A percentile compares a stretch with the other conserved stretches of the same genome.
These are phyloP conservation scores for Aspergillus pseudotamarii DNA, from an alignment of 2,329 filamentous ascomycete species.

Conservation along the genomic window DNA sequence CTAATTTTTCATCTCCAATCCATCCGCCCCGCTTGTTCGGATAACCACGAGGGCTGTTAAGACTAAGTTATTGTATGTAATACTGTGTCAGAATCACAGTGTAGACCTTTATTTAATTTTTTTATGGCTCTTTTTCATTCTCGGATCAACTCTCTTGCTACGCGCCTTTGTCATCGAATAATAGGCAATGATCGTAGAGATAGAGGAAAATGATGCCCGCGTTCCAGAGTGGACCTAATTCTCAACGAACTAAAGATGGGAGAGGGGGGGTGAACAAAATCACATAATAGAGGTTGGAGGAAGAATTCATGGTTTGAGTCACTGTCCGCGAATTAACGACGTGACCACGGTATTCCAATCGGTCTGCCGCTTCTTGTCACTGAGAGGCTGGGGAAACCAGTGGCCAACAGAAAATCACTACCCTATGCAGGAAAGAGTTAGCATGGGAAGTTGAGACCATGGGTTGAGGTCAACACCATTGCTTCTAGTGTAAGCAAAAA, in stretches of 20 bases:
- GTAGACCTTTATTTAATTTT: too few species aligned
- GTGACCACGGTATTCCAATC: slow-evolving; percentile 5
- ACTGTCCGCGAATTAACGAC: neutral
- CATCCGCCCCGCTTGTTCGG: slow-evolving; percentile 23
- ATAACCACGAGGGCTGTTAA: slow-evolving; percentile 24
- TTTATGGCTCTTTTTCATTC: neutral
- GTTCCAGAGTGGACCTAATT: neutral
- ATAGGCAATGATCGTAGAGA: neutral
- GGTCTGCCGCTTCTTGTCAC: slow-evolving; percentile 6
- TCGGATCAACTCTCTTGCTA: neutral
- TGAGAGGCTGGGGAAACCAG: neutral
- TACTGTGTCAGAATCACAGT: slow-evolving; percentile 7
- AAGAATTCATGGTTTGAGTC: neutral
- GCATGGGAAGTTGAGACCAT: slow-evolving; percentile 4
- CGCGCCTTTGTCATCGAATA: neutral
- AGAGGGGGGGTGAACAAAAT: neutral
- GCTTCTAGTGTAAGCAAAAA: slow-evolving; percentile 4
- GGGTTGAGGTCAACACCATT: slow-evolving; percentile 3
- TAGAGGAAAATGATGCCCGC: neutral
- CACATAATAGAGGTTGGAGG: neutral
- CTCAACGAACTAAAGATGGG: neutral
- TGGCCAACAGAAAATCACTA: slow-evolving; percentile 10
- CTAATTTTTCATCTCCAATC: slow-evolving; percentile 17
- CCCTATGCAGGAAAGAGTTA: slow-evolving; percentile 4
- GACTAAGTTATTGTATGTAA: slow-evolving; percentile 19